Percentiles rank a stretch among this genome's conserved stretches.
Evolutionary conservation across 257 asterid genomes (phyloP).

Genomic region (Lantana camara): DNA sequence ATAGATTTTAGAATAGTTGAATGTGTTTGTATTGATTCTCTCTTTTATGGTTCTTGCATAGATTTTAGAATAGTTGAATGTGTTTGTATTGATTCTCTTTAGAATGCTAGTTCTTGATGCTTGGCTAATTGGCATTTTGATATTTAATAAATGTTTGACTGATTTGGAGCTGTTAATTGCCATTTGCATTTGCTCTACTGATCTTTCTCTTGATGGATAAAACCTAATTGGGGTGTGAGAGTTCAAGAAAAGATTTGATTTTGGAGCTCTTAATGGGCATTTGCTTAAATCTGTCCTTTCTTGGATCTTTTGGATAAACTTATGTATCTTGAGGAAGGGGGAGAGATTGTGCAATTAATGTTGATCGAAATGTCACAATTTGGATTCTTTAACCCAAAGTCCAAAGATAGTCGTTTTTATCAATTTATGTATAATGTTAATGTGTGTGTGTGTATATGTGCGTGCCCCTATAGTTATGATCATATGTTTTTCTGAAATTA

Average conservation of each 20-base stretch:
- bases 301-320: neutral
- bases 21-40: no score
- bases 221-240: no score
- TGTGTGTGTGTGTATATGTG: no score
- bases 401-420: no score
- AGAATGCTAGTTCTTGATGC: conserved; percentile 14
- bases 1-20: conserved; percentile 28
- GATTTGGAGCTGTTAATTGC: neutral
- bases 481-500: no score
- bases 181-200: no score
- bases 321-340: neutral
- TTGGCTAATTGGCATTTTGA: conserved; percentile 24
- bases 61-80: conserved; percentile 27
- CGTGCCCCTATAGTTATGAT: neutral
- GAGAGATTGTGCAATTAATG: neutral
- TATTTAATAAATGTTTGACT: conserved; percentile 24
- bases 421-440: no score
- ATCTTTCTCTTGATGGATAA: no score
- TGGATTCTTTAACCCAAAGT: neutral
- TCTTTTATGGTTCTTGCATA: conserved; percentile 26
- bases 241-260: no score
- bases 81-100: conserved; percentile 1
- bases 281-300: neutral
- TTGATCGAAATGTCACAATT: neutral
- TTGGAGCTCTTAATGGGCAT: neutral